Evolutionary conservation across 352 stramenopile species (phyloP), one percentile per base, ranked within the genome.

Genomic region (Hyaloperonospora brassicae): DNA sequence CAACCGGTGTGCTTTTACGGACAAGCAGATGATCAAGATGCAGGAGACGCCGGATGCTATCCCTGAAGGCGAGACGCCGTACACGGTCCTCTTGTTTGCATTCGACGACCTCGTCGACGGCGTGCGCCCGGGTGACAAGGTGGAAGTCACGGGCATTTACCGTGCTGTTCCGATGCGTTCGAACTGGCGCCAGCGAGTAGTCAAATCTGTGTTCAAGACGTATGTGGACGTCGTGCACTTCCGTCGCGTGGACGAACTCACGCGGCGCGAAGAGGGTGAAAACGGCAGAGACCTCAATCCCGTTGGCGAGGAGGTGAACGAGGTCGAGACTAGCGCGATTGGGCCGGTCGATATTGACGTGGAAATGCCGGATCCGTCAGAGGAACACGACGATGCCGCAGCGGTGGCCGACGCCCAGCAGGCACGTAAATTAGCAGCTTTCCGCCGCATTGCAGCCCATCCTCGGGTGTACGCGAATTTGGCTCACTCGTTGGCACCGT

Each of bases 191-290:
- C 87, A 97, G 50, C 89, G 93, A 12, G 96, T 97, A 14, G 78
- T 98, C 13, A 96, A 96, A 51, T 97, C 84, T 24, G 91, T 99
- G 1, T 99, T 98, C 74, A 97, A 97, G 56, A 99, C 96, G 5
- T 99, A 98, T 64, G 79, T 99, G 5, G 97, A 99, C 68, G 96
- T 98, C 13, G 87, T 99, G 27, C 97, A 99, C 71, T 98, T 98
- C 76, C 77, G 90, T 21, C 84, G 81, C n/a, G 84, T 97, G 22
- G 81, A 93, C 36, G 83, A 90, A 48, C 72, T 90, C 22, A 72
- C 72, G 10, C 72, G 80, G 7, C 76, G 76, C 12, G 72, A 68
- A 34, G 64, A 72, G 34, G 61, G 61, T 30, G 56, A 72, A 40
- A 63, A 69, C 52, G 64, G 64, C 22, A 57, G 52, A 36, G 57